Conservation (phyloP, 345 rosid genomes). For the Dimocarpus longan region DNA sequence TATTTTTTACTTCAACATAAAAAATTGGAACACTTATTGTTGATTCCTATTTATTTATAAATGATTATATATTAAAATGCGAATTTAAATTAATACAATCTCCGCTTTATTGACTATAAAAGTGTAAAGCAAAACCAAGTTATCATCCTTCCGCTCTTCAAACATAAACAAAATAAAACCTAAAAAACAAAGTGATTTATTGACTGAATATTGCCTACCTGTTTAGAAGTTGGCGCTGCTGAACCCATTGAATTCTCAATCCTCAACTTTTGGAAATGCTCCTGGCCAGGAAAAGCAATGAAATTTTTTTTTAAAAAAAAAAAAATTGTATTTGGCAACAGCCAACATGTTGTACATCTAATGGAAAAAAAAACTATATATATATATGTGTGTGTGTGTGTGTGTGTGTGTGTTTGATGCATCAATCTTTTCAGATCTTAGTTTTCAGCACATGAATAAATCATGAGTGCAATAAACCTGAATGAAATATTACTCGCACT, state of each 20-base stretch:
- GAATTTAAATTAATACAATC: not conserved
- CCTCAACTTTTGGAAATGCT: conserved; percentile 79
- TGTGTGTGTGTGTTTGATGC: not conserved
- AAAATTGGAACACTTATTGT: no score
- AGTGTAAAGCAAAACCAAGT: not conserved
- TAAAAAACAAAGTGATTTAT: not conserved
- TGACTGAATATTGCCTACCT: conserved; percentile 42
- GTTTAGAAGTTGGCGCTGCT: conserved; percentile 77
- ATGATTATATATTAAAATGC: not conserved
- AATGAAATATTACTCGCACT: not conserved
- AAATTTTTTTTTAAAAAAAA: no score
- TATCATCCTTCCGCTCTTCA: not conserved
- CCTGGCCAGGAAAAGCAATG: conserved; percentile 44
- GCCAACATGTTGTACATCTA: not conserved
- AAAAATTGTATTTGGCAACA: not conserved
- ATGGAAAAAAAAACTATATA: not conserved
- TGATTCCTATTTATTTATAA: not conserved
- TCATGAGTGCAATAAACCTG: not conserved
- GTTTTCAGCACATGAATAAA: not conserved
- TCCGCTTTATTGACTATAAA: not conserved
- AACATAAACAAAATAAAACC: not conserved
- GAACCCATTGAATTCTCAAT: conserved; percentile 88
- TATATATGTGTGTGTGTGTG: not conserved
- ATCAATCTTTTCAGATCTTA: not conserved
- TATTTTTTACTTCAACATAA: not conserved